A percentile compares a stretch with the other conserved stretches of the same genome.
These are phyloP conservation scores for Suillus discolor DNA, from an alignment of 768 basidiomycete species.

Conservation along the genomic window DNA sequence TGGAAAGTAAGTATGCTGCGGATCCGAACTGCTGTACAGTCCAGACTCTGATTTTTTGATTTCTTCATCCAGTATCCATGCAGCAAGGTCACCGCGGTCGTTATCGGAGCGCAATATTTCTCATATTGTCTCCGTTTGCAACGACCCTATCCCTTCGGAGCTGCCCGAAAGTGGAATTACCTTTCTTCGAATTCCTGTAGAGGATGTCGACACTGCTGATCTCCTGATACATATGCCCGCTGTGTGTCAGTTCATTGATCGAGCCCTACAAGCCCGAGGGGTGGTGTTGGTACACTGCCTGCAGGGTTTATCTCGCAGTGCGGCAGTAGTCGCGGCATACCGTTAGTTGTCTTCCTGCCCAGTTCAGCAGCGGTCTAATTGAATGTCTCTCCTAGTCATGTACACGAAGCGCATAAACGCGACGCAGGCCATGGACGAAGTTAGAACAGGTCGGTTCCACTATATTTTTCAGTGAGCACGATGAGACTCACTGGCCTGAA, in stretches of 20 bases:
- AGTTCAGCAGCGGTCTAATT: slow-evolving; percentile 7
- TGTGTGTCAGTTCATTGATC: slow-evolving; percentile 68
- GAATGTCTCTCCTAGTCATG: slow-evolving; percentile 56
- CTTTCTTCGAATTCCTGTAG: slow-evolving; percentile 71
- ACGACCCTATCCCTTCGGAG: slow-evolving; percentile 72
- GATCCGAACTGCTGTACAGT: slow-evolving; percentile 17
- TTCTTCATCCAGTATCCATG: slow-evolving; percentile 53
- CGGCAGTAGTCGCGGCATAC: slow-evolving; percentile 76
- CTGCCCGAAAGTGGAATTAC: slow-evolving; percentile 66
- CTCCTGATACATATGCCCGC: slow-evolving; percentile 66
- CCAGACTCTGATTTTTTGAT: slow-evolving; percentile 8
- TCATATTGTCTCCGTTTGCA: slow-evolving; percentile 78
- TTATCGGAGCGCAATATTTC: slow-evolving; percentile 76
- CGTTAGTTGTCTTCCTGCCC: slow-evolving; percentile 43
- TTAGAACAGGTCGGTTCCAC: slow-evolving; percentile 55
- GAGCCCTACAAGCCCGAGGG: slow-evolving; percentile 58
- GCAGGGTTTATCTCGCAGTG: slow-evolving; percentile 67
- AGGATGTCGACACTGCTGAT: slow-evolving; percentile 72
- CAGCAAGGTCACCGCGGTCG: slow-evolving; percentile 70
- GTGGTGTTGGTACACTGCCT: slow-evolving; percentile 68
- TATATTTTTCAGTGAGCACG: slow-evolving; percentile 9
- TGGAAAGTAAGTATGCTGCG: slow-evolving; percentile 62
- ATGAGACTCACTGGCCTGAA: slow-evolving; percentile 6
- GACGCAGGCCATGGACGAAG: slow-evolving; percentile 59
- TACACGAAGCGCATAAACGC: slow-evolving; percentile 55